Conservation (phyloP, 1,139 yeast species). For the Protomyces pachydermus region DNA sequence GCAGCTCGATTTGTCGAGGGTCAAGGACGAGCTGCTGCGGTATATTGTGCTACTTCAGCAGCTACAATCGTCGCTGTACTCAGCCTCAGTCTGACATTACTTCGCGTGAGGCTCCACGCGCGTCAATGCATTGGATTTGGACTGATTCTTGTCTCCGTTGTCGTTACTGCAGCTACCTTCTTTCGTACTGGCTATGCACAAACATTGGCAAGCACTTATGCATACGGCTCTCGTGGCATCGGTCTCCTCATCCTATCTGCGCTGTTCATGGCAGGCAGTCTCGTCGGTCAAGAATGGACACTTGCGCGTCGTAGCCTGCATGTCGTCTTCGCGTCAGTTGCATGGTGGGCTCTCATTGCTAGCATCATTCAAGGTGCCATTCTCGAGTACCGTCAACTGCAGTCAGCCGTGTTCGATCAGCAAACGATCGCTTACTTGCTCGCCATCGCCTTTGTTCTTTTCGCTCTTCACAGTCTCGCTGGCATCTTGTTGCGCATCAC, state of each 20-base stretch:
- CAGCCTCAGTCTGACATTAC: background rate
- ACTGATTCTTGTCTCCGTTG: background rate
- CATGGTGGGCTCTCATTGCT: background rate
- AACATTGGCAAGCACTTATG: background rate
- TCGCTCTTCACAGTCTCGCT: background rate
- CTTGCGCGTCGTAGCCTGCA: background rate
- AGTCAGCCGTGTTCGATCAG: background rate
- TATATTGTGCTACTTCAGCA: background rate
- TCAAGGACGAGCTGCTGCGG: background rate
- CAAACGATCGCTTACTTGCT: background rate
- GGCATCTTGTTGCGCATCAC: background rate
- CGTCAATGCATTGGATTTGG: background rate
- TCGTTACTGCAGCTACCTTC: background rate
- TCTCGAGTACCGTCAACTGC: background rate
- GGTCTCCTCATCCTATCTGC: background rate
- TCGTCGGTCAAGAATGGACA: background rate
- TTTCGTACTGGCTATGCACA: background rate
- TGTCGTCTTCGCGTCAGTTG: background rate
- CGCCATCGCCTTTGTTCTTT: background rate
- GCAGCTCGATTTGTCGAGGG: background rate
- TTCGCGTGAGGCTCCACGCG: background rate
- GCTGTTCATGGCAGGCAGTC: background rate
- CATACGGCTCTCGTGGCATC: background rate
- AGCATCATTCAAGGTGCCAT: background rate
- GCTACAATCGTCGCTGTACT: background rate